Percentiles rank a stretch among this genome's conserved stretches.
phyloP scores from a whole-genome alignment of 768 basidiomycete genomes.

The Pulveroboletus sp. region DNA sequence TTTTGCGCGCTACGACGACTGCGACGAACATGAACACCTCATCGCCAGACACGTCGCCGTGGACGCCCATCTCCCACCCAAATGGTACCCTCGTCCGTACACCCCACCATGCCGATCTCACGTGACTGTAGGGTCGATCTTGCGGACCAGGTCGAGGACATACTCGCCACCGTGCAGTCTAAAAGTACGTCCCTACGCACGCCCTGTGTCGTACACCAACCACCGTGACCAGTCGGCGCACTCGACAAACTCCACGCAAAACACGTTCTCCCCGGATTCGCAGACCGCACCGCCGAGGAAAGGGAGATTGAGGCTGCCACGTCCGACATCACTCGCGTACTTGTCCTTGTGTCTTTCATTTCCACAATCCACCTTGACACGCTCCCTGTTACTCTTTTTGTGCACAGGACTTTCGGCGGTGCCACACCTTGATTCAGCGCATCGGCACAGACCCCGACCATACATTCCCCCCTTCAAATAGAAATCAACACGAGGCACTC shows the following conservation, averaged over 20 bases:
- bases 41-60: constrained; percentile 53
- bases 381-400: constrained; percentile 8
- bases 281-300: constrained; percentile 93
- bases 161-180: constrained; percentile 61
- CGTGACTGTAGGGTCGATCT: constrained; percentile 74
- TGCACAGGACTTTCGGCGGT: constrained; percentile 37
- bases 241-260: constrained; percentile 97
- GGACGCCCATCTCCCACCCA: constrained; percentile 70
- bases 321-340: constrained; percentile 82
- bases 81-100: constrained; percentile 57
- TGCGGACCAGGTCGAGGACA: constrained; percentile 83
- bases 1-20: constrained; percentile 48
- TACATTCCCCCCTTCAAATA: constrained; percentile 57
- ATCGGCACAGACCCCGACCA: constrained; percentile 61
- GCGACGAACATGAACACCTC: constrained; percentile 65
- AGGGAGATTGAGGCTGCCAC: constrained; percentile 88
- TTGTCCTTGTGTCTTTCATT: constrained; percentile 19
- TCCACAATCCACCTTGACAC: constrained; percentile 5
- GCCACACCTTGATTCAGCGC: constrained; percentile 58
- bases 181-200: constrained; percentile 63
- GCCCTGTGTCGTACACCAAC: constrained; percentile 11
- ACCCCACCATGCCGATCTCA: constrained; percentile 10
- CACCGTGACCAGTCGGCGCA: constrained; percentile 57
- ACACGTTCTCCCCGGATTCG: constrained; percentile 93
- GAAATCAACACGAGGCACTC: constrained; percentile 49